Percentiles rank a stretch among this genome's conserved stretches.
Evolutionary conservation across 139 green algal genomes (phyloP).

Genomic region (Chlamydomonas sphaeroides): DNA sequence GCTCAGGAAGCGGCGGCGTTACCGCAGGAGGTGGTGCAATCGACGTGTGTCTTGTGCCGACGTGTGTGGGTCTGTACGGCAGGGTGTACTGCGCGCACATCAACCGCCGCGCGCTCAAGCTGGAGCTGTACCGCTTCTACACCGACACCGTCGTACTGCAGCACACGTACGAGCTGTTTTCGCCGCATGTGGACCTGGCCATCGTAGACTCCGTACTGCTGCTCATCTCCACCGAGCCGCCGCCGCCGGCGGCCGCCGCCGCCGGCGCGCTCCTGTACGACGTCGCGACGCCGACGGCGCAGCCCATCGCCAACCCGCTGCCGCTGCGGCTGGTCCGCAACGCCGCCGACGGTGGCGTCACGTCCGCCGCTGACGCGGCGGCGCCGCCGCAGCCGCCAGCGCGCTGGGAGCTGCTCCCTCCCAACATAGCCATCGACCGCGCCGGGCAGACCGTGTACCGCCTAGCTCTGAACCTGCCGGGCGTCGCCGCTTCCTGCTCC

Average conservation of each 20-base stretch:
- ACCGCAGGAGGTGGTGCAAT: too few relatives aligned
- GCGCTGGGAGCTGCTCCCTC: conserved; percentile 30
- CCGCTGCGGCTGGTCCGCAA: conserved; percentile 37
- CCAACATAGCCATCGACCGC: conserved; percentile 38
- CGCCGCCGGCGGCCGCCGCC: too few relatives aligned
- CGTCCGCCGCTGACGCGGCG: neutral
- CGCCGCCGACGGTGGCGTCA: neutral
- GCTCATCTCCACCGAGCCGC: too few relatives aligned
- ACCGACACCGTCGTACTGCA: conserved; percentile 68
- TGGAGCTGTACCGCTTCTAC: conserved; percentile 76
- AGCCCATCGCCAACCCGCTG: conserved; percentile 50
- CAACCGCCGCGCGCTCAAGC: conserved; percentile 30
- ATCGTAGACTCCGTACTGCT: conserved; percentile 55
- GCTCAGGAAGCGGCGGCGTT: too few relatives aligned
- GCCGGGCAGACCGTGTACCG: conserved; percentile 30
- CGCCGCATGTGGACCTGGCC: conserved; percentile 39
- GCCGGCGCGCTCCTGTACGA: conserved; percentile 47
- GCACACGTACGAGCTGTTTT: conserved; percentile 59
- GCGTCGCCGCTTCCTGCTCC: conserved; percentile 26
- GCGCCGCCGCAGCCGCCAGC: too few relatives aligned
- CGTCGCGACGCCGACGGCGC: conserved; percentile 23
- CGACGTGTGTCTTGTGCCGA: too few relatives aligned
- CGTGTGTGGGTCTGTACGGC: too few relatives aligned
- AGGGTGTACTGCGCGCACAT: conserved; percentile 70
- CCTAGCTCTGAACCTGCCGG: conserved; percentile 40